Conservation (phyloP, 257 asterid genomes). For the Solanum chmielewskii region DNA sequence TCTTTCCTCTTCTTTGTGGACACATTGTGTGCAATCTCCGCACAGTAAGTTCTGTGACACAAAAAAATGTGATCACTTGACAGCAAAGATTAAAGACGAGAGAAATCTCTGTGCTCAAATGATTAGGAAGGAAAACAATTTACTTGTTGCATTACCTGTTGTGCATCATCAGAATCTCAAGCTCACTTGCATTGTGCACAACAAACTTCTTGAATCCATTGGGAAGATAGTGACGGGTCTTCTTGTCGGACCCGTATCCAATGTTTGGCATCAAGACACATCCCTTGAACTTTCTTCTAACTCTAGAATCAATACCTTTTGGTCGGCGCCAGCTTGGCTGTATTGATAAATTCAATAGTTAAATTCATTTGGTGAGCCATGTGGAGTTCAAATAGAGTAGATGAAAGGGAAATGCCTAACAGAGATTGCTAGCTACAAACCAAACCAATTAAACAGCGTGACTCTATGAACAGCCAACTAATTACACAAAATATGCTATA, state of each 20-base stretch:
- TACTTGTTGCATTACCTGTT: constrained; percentile 24
- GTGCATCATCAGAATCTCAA: constrained; percentile 76
- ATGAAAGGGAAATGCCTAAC: neutral
- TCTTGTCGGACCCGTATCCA: constrained; percentile 72
- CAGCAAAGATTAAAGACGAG: neutral
- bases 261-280: constrained; percentile 65
- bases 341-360: neutral
- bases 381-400: neutral
- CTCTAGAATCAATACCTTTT: constrained; percentile 75
- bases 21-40: constrained; percentile 61
- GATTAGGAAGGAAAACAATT: neutral
- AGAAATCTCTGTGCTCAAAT: neutral
- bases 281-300: constrained; percentile 76
- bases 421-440: neutral
- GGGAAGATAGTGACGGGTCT: constrained; percentile 61
- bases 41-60: constrained; percentile 44
- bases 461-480: neutral
- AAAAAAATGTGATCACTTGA: neutral
- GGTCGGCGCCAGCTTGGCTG: constrained; percentile 76
- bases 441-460: neutral
- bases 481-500: neutral
- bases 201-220: constrained; percentile 68
- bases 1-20: constrained; percentile 63
- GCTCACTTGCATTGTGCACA: constrained; percentile 53
- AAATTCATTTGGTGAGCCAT: neutral